Evolutionary conservation across 148 eudicot genomes (phyloP), one percentile per base, ranked within the genome.

Genomic region (Bassia scoparia): DNA sequence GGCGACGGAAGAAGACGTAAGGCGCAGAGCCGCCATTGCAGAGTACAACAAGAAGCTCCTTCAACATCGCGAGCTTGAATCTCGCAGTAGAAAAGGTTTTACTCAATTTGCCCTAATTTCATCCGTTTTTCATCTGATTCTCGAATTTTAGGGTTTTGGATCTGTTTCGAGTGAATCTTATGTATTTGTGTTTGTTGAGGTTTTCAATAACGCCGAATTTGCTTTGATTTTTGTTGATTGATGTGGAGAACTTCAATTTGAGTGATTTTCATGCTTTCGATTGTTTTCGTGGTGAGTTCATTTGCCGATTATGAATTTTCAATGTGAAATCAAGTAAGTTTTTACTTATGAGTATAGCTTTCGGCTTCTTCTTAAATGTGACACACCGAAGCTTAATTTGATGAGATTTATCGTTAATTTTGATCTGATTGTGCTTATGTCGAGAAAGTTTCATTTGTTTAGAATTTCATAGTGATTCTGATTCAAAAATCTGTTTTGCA

Each of bases 11-110:
- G 74, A 94, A 52, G 97, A 91, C n/a, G 89, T 77, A 1, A 89
- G 91, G 15, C 92, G 95, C 59, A 93, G 89, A 23, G 60, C 83
- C 0, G 79, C 88, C 17, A 63, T 78, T 21, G 75, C 87, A 0
- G 97, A 91, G 0, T 89, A 94, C 70, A 87, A 92, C 43, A 89
- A 89, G 48, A 91, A 89, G 83, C 83, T 88, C 0, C 93, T 91
- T 29, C 86, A 80, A 67, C 96, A 89, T 59, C 90, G 88, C 30
- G 97, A 89, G 73, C 89, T 91, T 69, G 97, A 91, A 26, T 87
- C 94, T 67, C 81, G 96, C 8, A 89, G 83, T 69, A 87, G 96
- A 29, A 82, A 85, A 83, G 96, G 98, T 94, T 13, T 30, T 23
- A 11, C 26, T 18, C 37, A 30, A 55, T 58, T 49, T 67, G 73